A percentile compares a stretch with the other conserved stretches of the same genome.
These are phyloP conservation scores for Penicillium flavigenum DNA, from an alignment of 495 filamentous ascomycete genomes.

Conservation along the genomic window DNA sequence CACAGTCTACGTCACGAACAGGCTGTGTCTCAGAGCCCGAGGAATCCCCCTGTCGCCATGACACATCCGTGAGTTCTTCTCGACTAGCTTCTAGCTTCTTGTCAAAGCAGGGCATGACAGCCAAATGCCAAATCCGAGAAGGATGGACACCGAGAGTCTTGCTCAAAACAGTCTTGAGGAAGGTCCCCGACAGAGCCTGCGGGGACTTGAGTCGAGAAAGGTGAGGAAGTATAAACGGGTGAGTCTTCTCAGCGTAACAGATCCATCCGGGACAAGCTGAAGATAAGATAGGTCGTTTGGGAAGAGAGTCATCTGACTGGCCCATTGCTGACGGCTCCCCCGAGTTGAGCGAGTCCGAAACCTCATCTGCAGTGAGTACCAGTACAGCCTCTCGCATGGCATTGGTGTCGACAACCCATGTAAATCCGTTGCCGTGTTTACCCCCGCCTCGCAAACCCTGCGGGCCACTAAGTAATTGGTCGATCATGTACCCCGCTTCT, in stretches of 20 bases:
- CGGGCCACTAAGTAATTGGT: constrained; percentile 71
- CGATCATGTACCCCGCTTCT: constrained; percentile 77
- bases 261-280: constrained; percentile 97
- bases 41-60: constrained; percentile 53
- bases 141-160: constrained; percentile 66
- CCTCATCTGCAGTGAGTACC: constrained; percentile 78
- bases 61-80: constrained; percentile 80
- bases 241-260: constrained; percentile 97
- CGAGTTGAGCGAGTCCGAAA: constrained; percentile 44
- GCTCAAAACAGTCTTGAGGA: constrained; percentile 81
- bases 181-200: constrained; percentile 84
- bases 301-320: constrained; percentile 27
- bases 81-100: constrained; percentile 97
- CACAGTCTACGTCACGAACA: constrained; percentile 90
- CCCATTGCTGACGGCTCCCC: constrained; percentile 19
- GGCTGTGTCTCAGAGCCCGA: constrained; percentile 42
- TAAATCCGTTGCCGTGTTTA: constrained; percentile 70
- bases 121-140: constrained; percentile 86
- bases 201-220: constrained; percentile 90
- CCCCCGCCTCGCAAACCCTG: constrained; percentile 68
- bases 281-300: constrained; percentile 75
- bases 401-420: constrained; percentile 87
- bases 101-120: constrained; percentile 98
- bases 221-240: constrained; percentile 88
- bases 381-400: constrained; percentile 72